Conservation (phyloP, 441 rosid species). For the Isatis lusitanica region DNA sequence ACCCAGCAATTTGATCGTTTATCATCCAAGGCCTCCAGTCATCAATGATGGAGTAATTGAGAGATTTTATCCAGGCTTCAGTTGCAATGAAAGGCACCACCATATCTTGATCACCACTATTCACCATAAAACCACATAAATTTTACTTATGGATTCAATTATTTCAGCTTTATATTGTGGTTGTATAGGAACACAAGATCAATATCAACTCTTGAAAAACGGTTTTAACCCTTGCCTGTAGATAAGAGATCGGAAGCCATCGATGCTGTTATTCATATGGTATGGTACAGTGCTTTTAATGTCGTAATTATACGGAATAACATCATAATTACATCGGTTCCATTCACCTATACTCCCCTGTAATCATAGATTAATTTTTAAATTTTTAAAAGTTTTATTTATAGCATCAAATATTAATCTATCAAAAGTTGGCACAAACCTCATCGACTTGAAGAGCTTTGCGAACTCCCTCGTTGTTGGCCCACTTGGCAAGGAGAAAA, state of each 20-base stretch:
- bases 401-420: background rate
- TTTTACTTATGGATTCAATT: too few species aligned
- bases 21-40: constrained; percentile 64
- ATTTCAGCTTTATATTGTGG: too few species aligned
- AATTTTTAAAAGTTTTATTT: background rate
- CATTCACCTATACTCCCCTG: constrained; percentile 7
- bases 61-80: constrained; percentile 58
- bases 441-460: constrained; percentile 42
- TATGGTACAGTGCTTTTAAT: constrained; percentile 21
- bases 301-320: background rate
- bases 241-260: constrained; percentile 54
- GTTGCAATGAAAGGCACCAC: constrained; percentile 46
- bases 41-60: constrained; percentile 51
- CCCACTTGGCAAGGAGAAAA: constrained; percentile 46
- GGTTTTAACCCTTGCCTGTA: constrained; percentile 46
- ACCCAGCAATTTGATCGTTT: constrained; percentile 64
- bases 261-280: constrained; percentile 20
- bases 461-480: constrained; percentile 48
- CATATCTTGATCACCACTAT: constrained; percentile 72
- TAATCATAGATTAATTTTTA: background rate
- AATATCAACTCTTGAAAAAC: background rate
- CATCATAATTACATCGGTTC: background rate
- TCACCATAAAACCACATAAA: background rate
- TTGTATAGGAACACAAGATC: background rate
- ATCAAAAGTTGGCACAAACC: background rate